Evolutionary conservation across 495 filamentous ascomycete genomes (phyloP).

Genomic region (Aspergillus funiculosus): DNA sequence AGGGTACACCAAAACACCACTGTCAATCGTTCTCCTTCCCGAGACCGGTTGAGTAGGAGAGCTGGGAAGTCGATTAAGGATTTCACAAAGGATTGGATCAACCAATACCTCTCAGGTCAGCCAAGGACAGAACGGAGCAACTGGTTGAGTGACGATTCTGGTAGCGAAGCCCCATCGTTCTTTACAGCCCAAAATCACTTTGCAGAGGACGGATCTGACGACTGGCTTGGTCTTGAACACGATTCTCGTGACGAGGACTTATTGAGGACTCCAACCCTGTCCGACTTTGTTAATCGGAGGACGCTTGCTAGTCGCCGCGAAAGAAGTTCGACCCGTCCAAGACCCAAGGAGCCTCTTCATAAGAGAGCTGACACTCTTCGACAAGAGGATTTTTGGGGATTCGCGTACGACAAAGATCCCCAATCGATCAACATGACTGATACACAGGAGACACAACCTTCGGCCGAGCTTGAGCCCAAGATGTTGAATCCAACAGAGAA

Average conservation of each 20-base stretch:
- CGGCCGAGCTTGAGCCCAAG: slow-evolving; percentile 17
- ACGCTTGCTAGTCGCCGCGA: slow-evolving; percentile 12
- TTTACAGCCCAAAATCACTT: slow-evolving; percentile 41
- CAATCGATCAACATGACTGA: slow-evolving; percentile 33
- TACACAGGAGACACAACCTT: slow-evolving; percentile 24
- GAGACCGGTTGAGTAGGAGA: slow-evolving; percentile 28
- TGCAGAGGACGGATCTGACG: slow-evolving; percentile 40
- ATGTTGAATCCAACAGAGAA: slow-evolving; percentile 34
- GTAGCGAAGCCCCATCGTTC: slow-evolving; percentile 45
- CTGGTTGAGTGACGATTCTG: slow-evolving; percentile 72
- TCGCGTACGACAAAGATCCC: slow-evolving; percentile 42
- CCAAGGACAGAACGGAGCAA: slow-evolving; percentile 57
- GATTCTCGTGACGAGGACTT: slow-evolving; percentile 37
- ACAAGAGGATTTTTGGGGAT: slow-evolving; percentile 52
- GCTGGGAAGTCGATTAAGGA: slow-evolving; percentile 47
- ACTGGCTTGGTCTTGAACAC: slow-evolving; percentile 43
- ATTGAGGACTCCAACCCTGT: slow-evolving; percentile 40
- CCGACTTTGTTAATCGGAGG: slow-evolving; percentile 35
- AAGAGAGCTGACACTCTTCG: slow-evolving; percentile 60
- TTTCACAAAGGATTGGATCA: slow-evolving; percentile 73
- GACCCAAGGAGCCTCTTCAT: slow-evolving; percentile 42
- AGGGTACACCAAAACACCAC: slow-evolving; percentile 13
- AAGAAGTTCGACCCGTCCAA: slow-evolving; percentile 27
- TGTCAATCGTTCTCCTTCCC: slow-evolving; percentile 20
- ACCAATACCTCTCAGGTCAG: slow-evolving; percentile 61